These are phyloP conservation scores for Trichocladium antarcticum DNA, from an alignment of 495 filamentous ascomycete genomes.

Conservation along the genomic window DNA sequence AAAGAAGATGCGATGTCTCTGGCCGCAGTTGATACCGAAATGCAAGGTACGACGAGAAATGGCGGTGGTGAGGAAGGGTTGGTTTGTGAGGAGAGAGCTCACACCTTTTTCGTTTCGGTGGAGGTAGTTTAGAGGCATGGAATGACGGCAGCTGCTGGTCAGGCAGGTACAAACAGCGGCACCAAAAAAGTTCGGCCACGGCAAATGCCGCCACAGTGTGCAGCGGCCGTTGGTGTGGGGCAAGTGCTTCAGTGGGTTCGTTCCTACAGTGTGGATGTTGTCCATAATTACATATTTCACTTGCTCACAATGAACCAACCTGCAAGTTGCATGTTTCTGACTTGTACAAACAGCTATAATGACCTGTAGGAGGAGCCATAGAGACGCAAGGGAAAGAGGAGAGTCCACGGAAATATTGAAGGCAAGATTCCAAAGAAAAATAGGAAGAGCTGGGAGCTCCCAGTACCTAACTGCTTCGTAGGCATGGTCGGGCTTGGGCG, in stretches of 20 bases:
- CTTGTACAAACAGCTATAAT: too few relatives aligned
- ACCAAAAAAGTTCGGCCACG: conserved; percentile 18
- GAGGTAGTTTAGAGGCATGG: conserved; percentile 15
- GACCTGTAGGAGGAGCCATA: too few relatives aligned
- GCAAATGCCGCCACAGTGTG: conserved; percentile 18
- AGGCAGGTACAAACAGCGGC: conserved; percentile 16
- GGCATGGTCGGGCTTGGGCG: too few relatives aligned
- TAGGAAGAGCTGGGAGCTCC: too few relatives aligned
- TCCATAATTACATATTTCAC: too few relatives aligned
- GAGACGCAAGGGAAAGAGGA: too few relatives aligned
- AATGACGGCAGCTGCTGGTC: conserved; percentile 27
- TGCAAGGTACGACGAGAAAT: neutral
- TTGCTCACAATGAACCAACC: too few relatives aligned
- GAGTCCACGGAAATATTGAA: too few relatives aligned
- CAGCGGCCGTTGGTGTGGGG: conserved; percentile 7
- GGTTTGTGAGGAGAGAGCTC: conserved; percentile 10
- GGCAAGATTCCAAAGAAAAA: too few relatives aligned
- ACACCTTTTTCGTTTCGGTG: conserved; percentile 23
- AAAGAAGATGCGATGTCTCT: neutral
- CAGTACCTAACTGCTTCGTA: too few relatives aligned
- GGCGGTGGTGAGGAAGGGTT: conserved; percentile 7
- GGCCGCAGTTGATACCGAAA: conserved; percentile 9
- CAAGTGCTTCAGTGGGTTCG: neutral
- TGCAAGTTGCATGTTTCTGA: too few relatives aligned
- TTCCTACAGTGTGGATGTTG: too few relatives aligned